Evolutionary conservation across 2,329 filamentous ascomycete genomes (phyloP).

Genomic region (Trichoderma hamatum): DNA sequence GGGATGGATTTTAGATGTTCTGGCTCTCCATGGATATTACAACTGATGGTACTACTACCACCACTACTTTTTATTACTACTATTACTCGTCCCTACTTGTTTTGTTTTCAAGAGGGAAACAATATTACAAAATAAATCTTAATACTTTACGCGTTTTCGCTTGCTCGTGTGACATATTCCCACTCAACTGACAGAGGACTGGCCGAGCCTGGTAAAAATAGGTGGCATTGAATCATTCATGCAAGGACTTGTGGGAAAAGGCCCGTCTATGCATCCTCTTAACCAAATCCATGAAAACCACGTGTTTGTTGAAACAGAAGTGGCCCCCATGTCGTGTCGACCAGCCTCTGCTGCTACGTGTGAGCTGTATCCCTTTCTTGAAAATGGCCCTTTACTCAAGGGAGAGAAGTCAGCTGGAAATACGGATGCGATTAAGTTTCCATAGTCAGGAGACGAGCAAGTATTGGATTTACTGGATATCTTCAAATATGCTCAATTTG

Average conservation of each 20-base stretch:
- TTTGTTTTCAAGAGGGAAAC: neutral
- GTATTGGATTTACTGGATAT: no score
- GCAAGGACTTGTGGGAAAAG: neutral
- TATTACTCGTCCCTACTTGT: neutral
- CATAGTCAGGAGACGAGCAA: no score
- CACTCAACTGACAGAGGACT: neutral
- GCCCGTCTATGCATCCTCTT: neutral
- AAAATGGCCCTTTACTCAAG: neutral
- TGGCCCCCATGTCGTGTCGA: neutral
- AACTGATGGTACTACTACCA: neutral
- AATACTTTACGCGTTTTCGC: neutral
- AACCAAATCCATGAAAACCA: neutral
- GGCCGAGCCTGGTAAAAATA: neutral
- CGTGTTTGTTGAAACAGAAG: neutral
- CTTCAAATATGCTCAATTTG: no score
- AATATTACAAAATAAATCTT: neutral
- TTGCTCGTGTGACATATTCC: neutral
- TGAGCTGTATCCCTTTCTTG: neutral
- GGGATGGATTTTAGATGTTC: neutral
- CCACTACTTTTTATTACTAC: neutral
- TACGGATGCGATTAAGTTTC: neutral
- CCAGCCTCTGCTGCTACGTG: no score
- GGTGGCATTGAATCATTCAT: neutral
- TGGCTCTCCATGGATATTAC: constrained; percentile 9
- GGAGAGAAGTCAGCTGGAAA: neutral